phyloP scores from a whole-genome alignment of 1,139 yeast genomes.

The Wickerhamomyces sp. region DNA sequence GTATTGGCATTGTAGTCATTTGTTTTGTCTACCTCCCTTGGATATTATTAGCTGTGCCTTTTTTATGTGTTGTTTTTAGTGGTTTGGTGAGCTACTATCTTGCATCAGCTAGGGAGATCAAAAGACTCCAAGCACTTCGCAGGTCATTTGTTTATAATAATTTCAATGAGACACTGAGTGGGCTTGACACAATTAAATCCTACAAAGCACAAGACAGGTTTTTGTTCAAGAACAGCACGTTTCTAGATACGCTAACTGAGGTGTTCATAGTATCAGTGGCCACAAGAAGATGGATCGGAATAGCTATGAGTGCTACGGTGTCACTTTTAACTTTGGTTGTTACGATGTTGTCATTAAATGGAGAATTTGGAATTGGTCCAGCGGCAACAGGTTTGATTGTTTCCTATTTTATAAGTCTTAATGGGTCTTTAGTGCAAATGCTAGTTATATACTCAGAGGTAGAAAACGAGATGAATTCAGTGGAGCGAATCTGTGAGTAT shows the following conservation, averaged over 20 bases:
- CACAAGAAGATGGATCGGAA: slow-evolving; percentile 74
- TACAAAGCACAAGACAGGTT: slow-evolving; percentile 52
- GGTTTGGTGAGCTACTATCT: slow-evolving; percentile 60
- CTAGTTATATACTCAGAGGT: slow-evolving; percentile 59
- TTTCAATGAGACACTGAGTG: slow-evolving; percentile 70
- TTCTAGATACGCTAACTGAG: slow-evolving; percentile 63
- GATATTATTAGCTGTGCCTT: slow-evolving; percentile 67
- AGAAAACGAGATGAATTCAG: slow-evolving; percentile 82
- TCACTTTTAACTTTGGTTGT: slow-evolving; percentile 40
- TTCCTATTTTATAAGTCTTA: slow-evolving; percentile 54
- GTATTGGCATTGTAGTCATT: slow-evolving; percentile 60
- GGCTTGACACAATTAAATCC: slow-evolving; percentile 66
- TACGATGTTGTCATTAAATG: slow-evolving; percentile 59
- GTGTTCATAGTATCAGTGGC: slow-evolving; percentile 64
- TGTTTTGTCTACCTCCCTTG: slow-evolving; percentile 73
- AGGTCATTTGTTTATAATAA: slow-evolving; percentile 76
- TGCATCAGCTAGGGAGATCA: slow-evolving; percentile 77
- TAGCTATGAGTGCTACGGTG: slow-evolving; percentile 57
- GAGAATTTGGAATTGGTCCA: slow-evolving; percentile 60
- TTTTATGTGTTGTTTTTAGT: slow-evolving; percentile 43
- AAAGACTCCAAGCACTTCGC: slow-evolving; percentile 73
- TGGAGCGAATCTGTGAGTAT: slow-evolving; percentile 70
- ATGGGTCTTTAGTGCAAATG: slow-evolving; percentile 46
- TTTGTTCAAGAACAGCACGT: slow-evolving; percentile 40
- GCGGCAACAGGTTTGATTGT: slow-evolving; percentile 73